A percentile compares a stretch with the other conserved stretches of the same genome.
These are phyloP conservation scores for Coemansia sp. DNA, from an alignment of 192 early-diverging fungal genomes.

Conservation along the genomic window DNA sequence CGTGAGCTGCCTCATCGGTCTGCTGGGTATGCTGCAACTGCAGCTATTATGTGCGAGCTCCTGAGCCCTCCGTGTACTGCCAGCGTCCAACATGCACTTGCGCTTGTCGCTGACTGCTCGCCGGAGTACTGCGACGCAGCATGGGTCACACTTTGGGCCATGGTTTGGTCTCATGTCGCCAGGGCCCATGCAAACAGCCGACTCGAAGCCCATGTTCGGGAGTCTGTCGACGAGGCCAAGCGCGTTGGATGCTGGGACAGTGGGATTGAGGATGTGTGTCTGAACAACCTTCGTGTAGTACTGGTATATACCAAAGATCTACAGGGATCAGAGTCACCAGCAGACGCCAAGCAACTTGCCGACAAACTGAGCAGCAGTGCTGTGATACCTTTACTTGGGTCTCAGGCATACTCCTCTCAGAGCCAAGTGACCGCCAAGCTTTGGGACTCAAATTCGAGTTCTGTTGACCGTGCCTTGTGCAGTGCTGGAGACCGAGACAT, in stretches of 20 bases:
- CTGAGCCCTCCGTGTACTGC: constrained; percentile 7
- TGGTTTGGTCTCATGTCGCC: constrained; percentile 31
- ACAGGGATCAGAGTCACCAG: neutral
- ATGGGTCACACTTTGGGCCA: constrained; percentile 37
- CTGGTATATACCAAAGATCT: neutral
- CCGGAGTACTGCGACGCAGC: constrained; percentile 15
- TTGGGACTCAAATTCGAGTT: neutral
- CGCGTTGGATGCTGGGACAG: constrained; percentile 29
- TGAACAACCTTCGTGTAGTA: constrained; percentile 13
- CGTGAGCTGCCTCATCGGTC: neutral
- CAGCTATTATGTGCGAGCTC: constrained; percentile 30
- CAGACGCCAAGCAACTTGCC: neutral
- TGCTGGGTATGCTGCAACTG: constrained; percentile 25
- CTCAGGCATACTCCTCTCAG: neutral
- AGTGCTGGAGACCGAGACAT: neutral
- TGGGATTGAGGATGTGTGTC: constrained; percentile 30
- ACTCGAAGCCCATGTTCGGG: constrained; percentile 14
- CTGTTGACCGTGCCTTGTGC: constrained; percentile 31
- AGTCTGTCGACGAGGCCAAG: constrained; percentile 16
- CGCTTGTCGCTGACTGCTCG: constrained; percentile 6
- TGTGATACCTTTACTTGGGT: constrained; percentile 16
- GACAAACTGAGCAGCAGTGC: constrained; percentile 10
- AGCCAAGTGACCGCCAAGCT: neutral
- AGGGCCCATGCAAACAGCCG: neutral
- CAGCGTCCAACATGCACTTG: constrained; percentile 22